Conservation (phyloP, 176 grass and related monocot species). For the Musa troglodytarum region DNA sequence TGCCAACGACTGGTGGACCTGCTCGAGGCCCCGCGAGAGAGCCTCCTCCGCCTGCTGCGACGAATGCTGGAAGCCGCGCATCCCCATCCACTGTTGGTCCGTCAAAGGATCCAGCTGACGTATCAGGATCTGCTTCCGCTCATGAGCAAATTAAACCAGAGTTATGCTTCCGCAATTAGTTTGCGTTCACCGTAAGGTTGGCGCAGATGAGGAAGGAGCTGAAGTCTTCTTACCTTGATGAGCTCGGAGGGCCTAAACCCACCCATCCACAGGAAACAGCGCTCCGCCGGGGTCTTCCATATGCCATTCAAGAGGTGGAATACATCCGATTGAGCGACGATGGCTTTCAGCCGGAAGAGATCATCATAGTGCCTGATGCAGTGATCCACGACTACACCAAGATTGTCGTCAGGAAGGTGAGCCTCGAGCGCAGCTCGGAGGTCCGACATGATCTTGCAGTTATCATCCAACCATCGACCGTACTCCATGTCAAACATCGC, state of each 20-base stretch:
- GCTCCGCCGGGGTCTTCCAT: constrained; percentile 75
- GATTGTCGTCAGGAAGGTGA: constrained; percentile 54
- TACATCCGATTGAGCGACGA: constrained; percentile 50
- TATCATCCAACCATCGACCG: constrained; percentile 73
- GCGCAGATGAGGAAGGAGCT: background rate
- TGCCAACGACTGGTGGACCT: constrained; percentile 59
- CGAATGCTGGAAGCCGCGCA: constrained; percentile 69
- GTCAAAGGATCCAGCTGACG: constrained; percentile 83
- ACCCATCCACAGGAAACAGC: constrained; percentile 97
- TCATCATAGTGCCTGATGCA: constrained; percentile 82
- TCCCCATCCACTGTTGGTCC: constrained; percentile 71
- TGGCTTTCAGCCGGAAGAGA: constrained; percentile 80
- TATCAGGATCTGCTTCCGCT: constrained; percentile 41
- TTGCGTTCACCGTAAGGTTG: no score
- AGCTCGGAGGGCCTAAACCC: constrained; percentile 90
- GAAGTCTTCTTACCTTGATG: constrained; percentile 39
- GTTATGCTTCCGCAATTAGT: no score
- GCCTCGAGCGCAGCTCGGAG: constrained; percentile 60
- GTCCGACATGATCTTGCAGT: constrained; percentile 47
- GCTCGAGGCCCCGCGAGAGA: constrained; percentile 62
- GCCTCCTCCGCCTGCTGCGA: constrained; percentile 94
- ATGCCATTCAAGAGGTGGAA: constrained; percentile 83
- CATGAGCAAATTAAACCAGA: no score
- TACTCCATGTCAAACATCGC: constrained; percentile 94
- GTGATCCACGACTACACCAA: constrained; percentile 56